Evolutionary conservation across 345 rosid genomes (phyloP).

Genomic region (Eucalyptus erythrocorys): DNA sequence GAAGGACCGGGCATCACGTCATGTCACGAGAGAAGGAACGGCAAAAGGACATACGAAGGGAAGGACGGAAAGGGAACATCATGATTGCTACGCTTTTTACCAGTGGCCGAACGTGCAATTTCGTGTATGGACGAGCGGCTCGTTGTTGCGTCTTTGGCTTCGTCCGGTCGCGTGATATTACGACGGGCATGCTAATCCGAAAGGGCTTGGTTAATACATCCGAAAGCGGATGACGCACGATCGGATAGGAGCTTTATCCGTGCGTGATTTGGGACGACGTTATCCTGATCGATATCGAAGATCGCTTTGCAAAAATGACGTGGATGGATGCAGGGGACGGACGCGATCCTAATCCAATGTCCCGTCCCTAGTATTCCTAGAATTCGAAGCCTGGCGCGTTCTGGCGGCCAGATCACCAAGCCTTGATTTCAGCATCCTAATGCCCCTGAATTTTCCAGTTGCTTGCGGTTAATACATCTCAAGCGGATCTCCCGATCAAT

Average conservation of each 20-base stretch:
- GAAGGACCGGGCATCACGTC: neutral
- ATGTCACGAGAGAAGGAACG: accelerated
- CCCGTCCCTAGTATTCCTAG: neutral
- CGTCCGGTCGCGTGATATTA: neutral
- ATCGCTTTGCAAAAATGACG: accelerated
- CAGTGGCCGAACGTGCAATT: accelerated
- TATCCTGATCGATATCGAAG: neutral
- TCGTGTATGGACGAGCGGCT: neutral
- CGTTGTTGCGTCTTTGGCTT: neutral
- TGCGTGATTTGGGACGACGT: neutral
- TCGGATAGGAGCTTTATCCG: neutral
- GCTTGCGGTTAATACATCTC: neutral
- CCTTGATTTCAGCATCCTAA: accelerated
- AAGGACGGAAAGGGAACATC: neutral
- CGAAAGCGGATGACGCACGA: neutral
- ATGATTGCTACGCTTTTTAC: accelerated
- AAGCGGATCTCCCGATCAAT: neutral
- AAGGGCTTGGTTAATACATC: neutral
- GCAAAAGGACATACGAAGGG: neutral
- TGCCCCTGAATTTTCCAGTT: neutral
- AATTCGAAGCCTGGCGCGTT: neutral
- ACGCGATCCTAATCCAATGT: neutral
- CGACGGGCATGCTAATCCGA: neutral
- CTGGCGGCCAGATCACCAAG: neutral
- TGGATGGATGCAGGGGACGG: neutral